Base-by-base conservation (phyloP, 306 rosid species). In the Quercus suber region DNA sequence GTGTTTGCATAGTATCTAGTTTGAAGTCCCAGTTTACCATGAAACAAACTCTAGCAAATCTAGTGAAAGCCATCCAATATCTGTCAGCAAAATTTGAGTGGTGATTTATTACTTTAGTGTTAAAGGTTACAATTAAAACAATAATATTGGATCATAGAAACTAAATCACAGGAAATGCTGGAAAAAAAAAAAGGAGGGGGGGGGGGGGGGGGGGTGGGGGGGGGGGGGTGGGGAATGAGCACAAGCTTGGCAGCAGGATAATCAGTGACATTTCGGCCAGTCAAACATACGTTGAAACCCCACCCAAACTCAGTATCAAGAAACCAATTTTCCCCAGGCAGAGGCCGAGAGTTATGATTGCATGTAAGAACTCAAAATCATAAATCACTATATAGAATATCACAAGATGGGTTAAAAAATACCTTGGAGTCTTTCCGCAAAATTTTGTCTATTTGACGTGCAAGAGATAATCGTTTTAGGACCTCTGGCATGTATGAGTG, bases 381-480 rank as follows among this genome's bases (percentile, higher is more conserved):
- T 67, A 21, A 61, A 77, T 55, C 74, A 30, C 63, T 28, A 53
- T 57, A 43, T 37, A 72, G 30, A 28, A 28, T 18, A 63, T 63
- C 20, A 27, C 69, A 9, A 27, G 41, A 19, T 83, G 63, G 69
- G 78, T 81, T 78, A 31, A 73, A 73, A 85, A 87, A 95, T 41
- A 41, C 97, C 98, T 90, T 90, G 55, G 98, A 95, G 79, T 88
- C 92, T 84, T 91, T 93, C 78, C 89, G 89, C 28, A 77, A n/a
- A 85, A 93, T 86, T 84, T 93, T 91, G 92, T 93, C 97, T 58
- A 95, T 91, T 89, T 91, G 98, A 63, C 94, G 89, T 3, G 97
- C 96, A 85, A 93, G 89, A 77, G 97, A 92, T 84, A 95, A 60
- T 15, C 94, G 90, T 83, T 90, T 92, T 74, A 89, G 84, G 83